A percentile compares a stretch with the other conserved stretches of the same genome.
Conservation (phyloP, 495 filamentous ascomycete genomes). For the Xylaria venustula region DNA sequence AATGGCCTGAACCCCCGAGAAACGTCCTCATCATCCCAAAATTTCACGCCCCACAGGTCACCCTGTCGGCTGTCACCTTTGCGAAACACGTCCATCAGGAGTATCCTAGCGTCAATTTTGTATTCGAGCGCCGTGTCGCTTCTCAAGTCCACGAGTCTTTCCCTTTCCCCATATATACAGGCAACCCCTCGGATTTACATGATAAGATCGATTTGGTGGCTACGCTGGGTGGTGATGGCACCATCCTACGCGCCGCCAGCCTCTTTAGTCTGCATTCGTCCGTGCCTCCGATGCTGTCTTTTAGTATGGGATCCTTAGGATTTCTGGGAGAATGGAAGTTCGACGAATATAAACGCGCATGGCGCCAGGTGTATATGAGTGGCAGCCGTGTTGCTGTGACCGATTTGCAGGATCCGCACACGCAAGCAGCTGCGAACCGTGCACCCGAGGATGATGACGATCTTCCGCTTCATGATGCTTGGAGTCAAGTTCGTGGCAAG, state of each 20-base stretch:
- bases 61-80: slow-evolving; percentile 71
- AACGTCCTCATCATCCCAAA: slow-evolving; percentile 93
- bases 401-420: slow-evolving; percentile 45
- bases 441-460: slow-evolving; percentile 19
- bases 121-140: slow-evolving; percentile 79
- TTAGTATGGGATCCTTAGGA: slow-evolving; percentile 94
- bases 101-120: slow-evolving; percentile 76
- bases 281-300: slow-evolving; percentile 90
- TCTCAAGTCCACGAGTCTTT: slow-evolving; percentile 69
- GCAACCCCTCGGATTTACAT: slow-evolving; percentile 45
- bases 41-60: slow-evolving; percentile 67
- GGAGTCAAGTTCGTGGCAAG: slow-evolving; percentile 75
- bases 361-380: slow-evolving; percentile 91
- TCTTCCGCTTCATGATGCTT: slow-evolving; percentile 32
- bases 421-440: slow-evolving; percentile 32
- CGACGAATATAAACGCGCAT: slow-evolving; percentile 82
- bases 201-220: slow-evolving; percentile 80
- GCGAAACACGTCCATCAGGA: slow-evolving; percentile 75
- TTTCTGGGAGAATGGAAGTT: slow-evolving; percentile 98
- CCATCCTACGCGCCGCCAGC: slow-evolving; percentile 86
- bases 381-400: slow-evolving; percentile 60
- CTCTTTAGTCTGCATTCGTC: slow-evolving; percentile 78
- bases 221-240: slow-evolving; percentile 93
- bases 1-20: slow-evolving; percentile 85
- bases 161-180: slow-evolving; percentile 74